Evolutionary conservation across 192 early-diverging fungal genomes (phyloP), one percentile per base, ranked within the genome.

Genomic region (Funneliformis geosporum): DNA sequence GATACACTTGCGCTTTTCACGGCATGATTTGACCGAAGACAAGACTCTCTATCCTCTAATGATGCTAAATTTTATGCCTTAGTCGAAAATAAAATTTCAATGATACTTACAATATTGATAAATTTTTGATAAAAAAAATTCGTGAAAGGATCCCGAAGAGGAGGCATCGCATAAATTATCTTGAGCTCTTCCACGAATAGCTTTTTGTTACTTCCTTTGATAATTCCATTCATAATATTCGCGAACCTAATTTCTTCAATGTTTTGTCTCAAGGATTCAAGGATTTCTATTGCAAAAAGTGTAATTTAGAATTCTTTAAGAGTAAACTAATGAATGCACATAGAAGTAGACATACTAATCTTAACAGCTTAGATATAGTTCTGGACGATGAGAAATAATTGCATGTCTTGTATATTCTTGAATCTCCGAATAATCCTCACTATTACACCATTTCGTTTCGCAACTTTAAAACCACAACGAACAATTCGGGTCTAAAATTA

Each of bases 71-170:
- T 76, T 42, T 27, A 76, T 2, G 44, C 3, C 75, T 38, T 47
- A 46, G 10, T 21, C 69, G 43, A 46, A 71, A 46, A 71, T 4
- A 18, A 7, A 38, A 60, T 9, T 60, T 23, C 2, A 73, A 50
- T 14, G 8, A 75, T 75, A 40, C 73, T 75, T 61, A 75, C 55
- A 75, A 75, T 75, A 75, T 60, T 38, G 73, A 59, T 21, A 75
- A 44, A 42, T 60, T 73, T 4, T 73, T 73, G 16, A 46, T 55
- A 73, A 33, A 73, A 73, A 73, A 73, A 28, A 4, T 73, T 55
- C n/a, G n/a, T n/a, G n/a, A n/a, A n/a, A n/a, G n/a, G n/a, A n/a
- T n/a, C n/a, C n/a, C n/a, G n/a, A n/a, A n/a, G n/a, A n/a, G n/a
- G n/a, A n/a, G n/a, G n/a, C n/a, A n/a, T n/a, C n/a, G n/a, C n/a